phyloP scores from a whole-genome alignment of 495 filamentous ascomycete species.

The Neurospora tetraspora region DNA sequence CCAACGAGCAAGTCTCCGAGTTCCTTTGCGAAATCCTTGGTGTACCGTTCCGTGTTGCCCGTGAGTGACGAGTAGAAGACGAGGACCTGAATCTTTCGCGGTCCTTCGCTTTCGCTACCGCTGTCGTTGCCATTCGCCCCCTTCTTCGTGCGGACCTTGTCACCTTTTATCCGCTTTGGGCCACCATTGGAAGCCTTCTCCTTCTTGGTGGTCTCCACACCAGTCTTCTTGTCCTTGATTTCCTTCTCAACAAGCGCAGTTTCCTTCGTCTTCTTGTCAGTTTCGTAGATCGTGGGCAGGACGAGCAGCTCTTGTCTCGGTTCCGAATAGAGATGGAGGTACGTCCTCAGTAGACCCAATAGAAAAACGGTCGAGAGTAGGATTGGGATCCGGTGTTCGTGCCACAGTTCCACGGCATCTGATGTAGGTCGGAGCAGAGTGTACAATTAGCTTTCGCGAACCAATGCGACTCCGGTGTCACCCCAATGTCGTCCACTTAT shows the following conservation, averaged over 20 bases:
- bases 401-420: slow-evolving; percentile 47
- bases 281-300: slow-evolving; percentile 19
- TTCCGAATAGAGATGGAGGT: slow-evolving; percentile 26
- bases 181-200: slow-evolving; percentile 12
- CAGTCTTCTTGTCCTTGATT: background rate
- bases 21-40: slow-evolving; percentile 44
- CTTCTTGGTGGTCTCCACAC: background rate
- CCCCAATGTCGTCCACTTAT: background rate
- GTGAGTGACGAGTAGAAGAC: slow-evolving; percentile 86
- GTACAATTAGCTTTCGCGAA: background rate
- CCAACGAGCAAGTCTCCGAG: slow-evolving; percentile 28
- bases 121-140: slow-evolving; percentile 11
- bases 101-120: slow-evolving; percentile 3
- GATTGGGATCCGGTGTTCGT: slow-evolving; percentile 42
- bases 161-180: slow-evolving; percentile 43
- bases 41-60: slow-evolving; percentile 62
- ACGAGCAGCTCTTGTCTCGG: slow-evolving; percentile 11
- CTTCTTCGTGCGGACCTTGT: slow-evolving; percentile 21
- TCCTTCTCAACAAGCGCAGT: background rate
- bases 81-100: slow-evolving; percentile 55
- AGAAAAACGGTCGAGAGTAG: slow-evolving; percentile 31
- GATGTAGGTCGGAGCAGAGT: background rate
- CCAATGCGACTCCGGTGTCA: background rate
- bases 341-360: slow-evolving; percentile 28
- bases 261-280: slow-evolving; percentile 8